Conservation (phyloP, 805 yeast genomes). For the Metschnikowia henanensis region DNA sequence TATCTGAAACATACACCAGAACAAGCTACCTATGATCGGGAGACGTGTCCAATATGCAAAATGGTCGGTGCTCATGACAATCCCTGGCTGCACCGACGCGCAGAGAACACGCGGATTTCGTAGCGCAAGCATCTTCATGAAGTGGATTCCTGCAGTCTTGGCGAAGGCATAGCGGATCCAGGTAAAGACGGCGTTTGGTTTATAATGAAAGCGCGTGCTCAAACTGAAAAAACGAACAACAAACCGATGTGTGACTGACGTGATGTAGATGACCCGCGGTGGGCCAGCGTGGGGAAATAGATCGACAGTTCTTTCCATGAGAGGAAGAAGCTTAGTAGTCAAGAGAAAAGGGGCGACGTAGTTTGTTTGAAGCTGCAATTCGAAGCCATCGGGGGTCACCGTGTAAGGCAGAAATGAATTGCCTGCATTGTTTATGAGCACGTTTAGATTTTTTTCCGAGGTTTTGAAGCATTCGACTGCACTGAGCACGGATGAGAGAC, state of each 20-base stretch:
- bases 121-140: constrained; percentile 60
- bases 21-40: constrained; percentile 74
- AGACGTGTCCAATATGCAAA: constrained; percentile 76
- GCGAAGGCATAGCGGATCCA: constrained; percentile 80
- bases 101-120: constrained; percentile 66
- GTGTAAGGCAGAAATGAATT: constrained; percentile 74
- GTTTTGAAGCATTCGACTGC: constrained; percentile 49
- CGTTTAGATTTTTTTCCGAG: constrained; percentile 52
- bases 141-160: constrained; percentile 76
- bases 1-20: constrained; percentile 69
- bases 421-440: constrained; percentile 78
- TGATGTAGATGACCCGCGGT: constrained; percentile 61
- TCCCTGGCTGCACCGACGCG: constrained; percentile 78
- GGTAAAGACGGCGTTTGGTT: constrained; percentile 69
- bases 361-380: constrained; percentile 77
- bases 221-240: constrained; percentile 49
- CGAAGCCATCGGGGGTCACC: constrained; percentile 67
- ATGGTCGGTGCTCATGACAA: constrained; percentile 78
- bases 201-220: constrained; percentile 49
- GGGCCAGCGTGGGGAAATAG: constrained; percentile 26
- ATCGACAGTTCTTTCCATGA: constrained; percentile 43
- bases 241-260: constrained; percentile 65
- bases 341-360: constrained; percentile 74
- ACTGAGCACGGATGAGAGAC: constrained; percentile 30
- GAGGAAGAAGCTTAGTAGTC: constrained; percentile 57